Evolutionary conservation across 2,329 filamentous ascomycete species (phyloP), one percentile per base, ranked within the genome.

Genomic region (Neonectria sp.): DNA sequence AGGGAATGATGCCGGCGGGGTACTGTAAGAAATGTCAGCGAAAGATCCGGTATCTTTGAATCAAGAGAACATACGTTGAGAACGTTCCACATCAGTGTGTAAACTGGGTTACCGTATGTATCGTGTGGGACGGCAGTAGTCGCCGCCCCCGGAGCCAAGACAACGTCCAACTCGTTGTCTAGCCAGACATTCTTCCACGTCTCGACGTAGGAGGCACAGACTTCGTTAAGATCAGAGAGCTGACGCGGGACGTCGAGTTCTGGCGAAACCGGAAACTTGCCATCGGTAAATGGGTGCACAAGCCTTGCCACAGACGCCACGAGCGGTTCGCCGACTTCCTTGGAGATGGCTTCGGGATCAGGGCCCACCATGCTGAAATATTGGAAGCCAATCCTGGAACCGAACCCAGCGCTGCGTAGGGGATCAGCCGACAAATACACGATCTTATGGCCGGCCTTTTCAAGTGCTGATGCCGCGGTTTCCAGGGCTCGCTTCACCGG

Each of bases 401-500:
- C 73, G 3, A 60, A 57, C 0, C 71, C 71, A 2, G 72, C 65
- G 1, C 63, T 67, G 0, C 55, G 52, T 15, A 65, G 31, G 0
- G 69, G 64, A 11, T 80, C 71, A 6, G 66, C 55, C 1, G 75
- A 63, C 0, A 87, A 67, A 0, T 70, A 68, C 0, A 87, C 66
- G 0, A 89, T 73, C 0, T 74, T 76, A 68, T 89, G 85, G 0
- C 87, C 88, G 0, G 81, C 80, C 0, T 72, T 75, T 37, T 78
- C 72, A 3, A 90, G 73, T 0, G 71, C 72, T 0, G 76, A 75
- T 0, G 81, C 76, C 0, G 84, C 85, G 0, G 72, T 76, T 6
- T 83, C 77, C 2, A 89, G 67, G 1, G 84, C 79, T 2, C 85
- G 79, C 2, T 79, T 80, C 2, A 89, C 81, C 0, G 86, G 84